Evolutionary conservation across 345 rosid genomes (phyloP).

Genomic region (Carallia pectinifolia): DNA sequence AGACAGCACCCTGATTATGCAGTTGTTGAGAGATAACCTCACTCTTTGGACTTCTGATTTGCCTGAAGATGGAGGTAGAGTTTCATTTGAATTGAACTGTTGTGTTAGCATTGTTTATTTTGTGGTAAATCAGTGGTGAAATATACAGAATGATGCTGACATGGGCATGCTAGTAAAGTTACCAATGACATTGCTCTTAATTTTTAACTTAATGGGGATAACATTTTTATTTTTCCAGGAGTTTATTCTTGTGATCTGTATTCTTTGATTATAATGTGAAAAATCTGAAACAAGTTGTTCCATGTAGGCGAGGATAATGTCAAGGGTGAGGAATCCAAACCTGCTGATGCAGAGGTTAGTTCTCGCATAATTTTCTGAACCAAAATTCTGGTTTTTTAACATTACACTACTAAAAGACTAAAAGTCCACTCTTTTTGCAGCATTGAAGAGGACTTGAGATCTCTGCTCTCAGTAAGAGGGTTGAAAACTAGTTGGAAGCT

Average conservation of each 20-base stretch:
- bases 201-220: not conserved
- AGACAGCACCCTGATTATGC: constrained; percentile 98
- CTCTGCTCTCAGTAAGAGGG: constrained; percentile 12
- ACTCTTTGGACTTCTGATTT: constrained; percentile 99
- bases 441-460: constrained; percentile 28
- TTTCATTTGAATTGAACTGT: not conserved
- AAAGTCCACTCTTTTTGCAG: constrained; percentile 23
- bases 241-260: not conserved
- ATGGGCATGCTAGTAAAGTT: not conserved
- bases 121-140: not conserved
- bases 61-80: constrained; percentile 96
- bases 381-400: not conserved
- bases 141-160: not conserved
- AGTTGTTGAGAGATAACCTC: constrained; percentile 96
- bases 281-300: constrained; percentile 9
- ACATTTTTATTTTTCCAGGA: not conserved
- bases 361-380: not conserved
- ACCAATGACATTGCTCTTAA: not conserved
- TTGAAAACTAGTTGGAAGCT: constrained; percentile 18
- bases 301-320: constrained; percentile 69
- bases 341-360: constrained; percentile 64
- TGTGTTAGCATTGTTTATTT: not conserved
- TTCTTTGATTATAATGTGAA: not conserved
- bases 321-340: constrained; percentile 74
- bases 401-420: not conserved